A percentile compares a stretch with the other conserved stretches of the same genome.
Conservation (phyloP, 2,329 filamentous ascomycete genomes). For the Thelonectria rubi region DNA sequence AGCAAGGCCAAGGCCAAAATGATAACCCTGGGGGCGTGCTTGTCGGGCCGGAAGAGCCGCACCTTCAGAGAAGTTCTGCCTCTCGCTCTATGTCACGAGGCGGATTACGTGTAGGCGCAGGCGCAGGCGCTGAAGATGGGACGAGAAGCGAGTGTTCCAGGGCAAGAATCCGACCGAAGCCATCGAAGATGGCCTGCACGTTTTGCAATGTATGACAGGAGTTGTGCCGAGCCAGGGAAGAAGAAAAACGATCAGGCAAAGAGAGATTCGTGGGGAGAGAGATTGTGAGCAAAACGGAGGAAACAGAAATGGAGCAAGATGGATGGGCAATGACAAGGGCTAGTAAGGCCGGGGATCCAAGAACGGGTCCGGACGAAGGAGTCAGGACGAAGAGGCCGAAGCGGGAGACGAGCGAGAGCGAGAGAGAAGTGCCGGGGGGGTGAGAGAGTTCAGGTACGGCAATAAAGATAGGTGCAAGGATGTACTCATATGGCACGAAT, state of each 20-base stretch:
- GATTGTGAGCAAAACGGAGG: conserved; percentile 11
- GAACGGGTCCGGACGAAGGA: conserved; percentile 10
- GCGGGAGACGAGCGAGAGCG: background rate
- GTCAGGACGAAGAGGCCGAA: conserved; percentile 9
- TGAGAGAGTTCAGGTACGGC: background rate
- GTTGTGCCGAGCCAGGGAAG: background rate
- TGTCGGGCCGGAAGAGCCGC: conserved; percentile 37
- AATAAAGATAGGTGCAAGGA: background rate
- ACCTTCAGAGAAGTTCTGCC: conserved; percentile 11
- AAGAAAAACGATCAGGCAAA: background rate
- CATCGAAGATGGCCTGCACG: conserved; percentile 18
- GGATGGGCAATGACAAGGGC: conserved; percentile 15
- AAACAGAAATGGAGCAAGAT: conserved; percentile 11
- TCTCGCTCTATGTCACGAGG: conserved; percentile 28
- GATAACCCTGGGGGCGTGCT: conserved; percentile 21
- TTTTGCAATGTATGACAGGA: background rate
- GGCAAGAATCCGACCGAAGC: conserved; percentile 26
- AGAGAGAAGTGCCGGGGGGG: conserved; percentile 4
- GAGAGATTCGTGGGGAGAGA: background rate
- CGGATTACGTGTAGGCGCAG: background rate
- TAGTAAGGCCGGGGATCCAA: conserved; percentile 13
- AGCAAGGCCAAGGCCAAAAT: background rate
- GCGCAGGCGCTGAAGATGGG: background rate
- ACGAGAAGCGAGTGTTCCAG: conserved; percentile 21
- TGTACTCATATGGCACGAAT: background rate